phyloP scores from a whole-genome alignment of 2,329 filamentous ascomycete species.

The Basipetospora sp. region DNA sequence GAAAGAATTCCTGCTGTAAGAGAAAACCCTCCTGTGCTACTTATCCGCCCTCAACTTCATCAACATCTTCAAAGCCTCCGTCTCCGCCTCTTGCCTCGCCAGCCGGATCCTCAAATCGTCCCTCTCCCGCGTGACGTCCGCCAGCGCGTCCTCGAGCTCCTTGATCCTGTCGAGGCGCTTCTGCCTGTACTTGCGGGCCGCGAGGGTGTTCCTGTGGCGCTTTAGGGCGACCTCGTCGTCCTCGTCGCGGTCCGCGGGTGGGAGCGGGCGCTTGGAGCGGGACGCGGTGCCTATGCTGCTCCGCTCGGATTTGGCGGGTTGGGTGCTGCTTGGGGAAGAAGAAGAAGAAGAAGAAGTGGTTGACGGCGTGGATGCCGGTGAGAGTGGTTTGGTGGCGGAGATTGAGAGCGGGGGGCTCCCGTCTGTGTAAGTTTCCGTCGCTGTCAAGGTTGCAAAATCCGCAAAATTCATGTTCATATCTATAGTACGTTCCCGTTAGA shows the following conservation, averaged over 20 bases:
- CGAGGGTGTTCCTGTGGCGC: conserved; percentile 53
- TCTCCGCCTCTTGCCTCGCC: conserved; percentile 50
- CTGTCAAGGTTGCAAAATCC: conserved; percentile 3
- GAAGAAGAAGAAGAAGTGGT: neutral
- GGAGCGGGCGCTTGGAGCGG: neutral
- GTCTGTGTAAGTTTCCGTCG: neutral
- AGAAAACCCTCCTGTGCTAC: neutral
- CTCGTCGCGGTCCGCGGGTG: conserved; percentile 7
- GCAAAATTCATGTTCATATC: conserved; percentile 5
- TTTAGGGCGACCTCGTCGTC: conserved; percentile 28
- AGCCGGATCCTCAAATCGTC: conserved; percentile 49
- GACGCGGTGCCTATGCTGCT: neutral
- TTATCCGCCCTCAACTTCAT: conserved; percentile 12
- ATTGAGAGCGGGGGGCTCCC: neutral
- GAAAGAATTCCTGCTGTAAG: too few species aligned
- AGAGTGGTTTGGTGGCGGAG: neutral
- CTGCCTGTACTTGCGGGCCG: conserved; percentile 57
- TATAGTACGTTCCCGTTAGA: too few species aligned
- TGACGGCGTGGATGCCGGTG: neutral
- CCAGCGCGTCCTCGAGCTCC: conserved; percentile 45
- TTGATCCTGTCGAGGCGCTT: conserved; percentile 52
- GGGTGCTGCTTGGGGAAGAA: conserved; percentile 1
- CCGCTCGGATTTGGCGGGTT: conserved; percentile 11
- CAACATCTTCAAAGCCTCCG: conserved; percentile 42
- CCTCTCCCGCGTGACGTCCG: conserved; percentile 43